Evolutionary conservation across 192 early-diverging fungal genomes (phyloP), one percentile per base, ranked within the genome.

Genomic region (Gryganskiella cystojenkinii): DNA sequence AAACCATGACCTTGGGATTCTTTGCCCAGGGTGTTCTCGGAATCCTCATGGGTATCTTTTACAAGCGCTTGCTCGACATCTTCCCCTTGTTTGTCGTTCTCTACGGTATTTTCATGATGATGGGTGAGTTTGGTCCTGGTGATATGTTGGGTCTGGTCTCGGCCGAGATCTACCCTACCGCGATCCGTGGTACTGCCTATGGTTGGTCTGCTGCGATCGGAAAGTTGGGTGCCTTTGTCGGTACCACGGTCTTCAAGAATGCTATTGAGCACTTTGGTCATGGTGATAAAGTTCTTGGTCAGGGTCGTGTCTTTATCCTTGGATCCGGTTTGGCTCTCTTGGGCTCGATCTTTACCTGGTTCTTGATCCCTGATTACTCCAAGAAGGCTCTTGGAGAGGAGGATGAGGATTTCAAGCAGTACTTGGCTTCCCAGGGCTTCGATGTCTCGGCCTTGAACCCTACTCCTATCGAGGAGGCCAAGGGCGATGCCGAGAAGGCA

Each of bases 111-210:
- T 88, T 85, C 58, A 67, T 88, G 58, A 81, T 79, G 54, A 78
- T 84, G 51, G 82, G 83, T 46, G 83, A 87, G 58, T 84, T 87
- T 53, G 86, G 86, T 66, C 86, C 84, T 37, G 86, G 86, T 80
- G 80, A 84, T 20, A 80, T 79, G 70, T 70, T 81, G 10, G 76
- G 81, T 22, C 78, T 86, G n/a, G 78, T 82, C 50, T 76, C 85
- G 10, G 79, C 78, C 49, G 85, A 86, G 73, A 71, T 83, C 25
- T 86, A 84, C 65, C 85, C 85, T 40, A 86, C 85, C 22, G 81
- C 83, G 33, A 83, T 86, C 49, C 81, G 85, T 52, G 85, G 85
- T 17, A 81, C 79, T 27, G 80, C 82, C 62, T 85, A 81, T 52
- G 85, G 85, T 43, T 75, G 84, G 54, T 85, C 81, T 43, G 85